Evolutionary conservation across 2,329 filamentous ascomycete species (phyloP), one percentile per base, ranked within the genome.

Genomic region (Scedosporium boydii): DNA sequence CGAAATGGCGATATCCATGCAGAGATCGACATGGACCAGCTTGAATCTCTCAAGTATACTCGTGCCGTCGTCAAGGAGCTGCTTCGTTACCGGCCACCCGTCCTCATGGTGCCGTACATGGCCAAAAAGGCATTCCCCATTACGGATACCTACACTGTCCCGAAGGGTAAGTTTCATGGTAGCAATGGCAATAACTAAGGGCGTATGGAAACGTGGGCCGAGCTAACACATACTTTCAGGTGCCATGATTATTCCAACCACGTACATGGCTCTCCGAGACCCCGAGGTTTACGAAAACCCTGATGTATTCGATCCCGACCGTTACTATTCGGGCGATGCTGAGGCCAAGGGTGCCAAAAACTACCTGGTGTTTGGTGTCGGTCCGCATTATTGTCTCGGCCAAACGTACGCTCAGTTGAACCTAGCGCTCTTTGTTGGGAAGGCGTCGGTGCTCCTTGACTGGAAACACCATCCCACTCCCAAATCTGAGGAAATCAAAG

Each of bases 41-140:
- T 98, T 57, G 95, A 98, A 72, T 87, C 88, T 60, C 85, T 97
- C 82, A 84, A 85, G 14, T 97, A 96, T 76, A 98, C 95, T 53
- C 89, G 91, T 64, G 93, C 92, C 48, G 91, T 96, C 53, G 90
- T 98, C 67, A 91, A 90, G 69, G 92, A 96, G 79, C 88, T 91
- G 63, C 85, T 96, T 67, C 90, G 95, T 72, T 98, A 96, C 81
- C 90, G 93, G 63, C 95, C 95, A 66, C 95, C 95, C 63, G 95
- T 99, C 70, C 84, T 97, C 75, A 96, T 99, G 91, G 91, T 97
- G 59, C 95, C 95, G 41, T 98, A 98, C 76, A 75, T 93, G 65
- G 91, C 87, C 67, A 98, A 98, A 87, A 96, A 96, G 81, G 79
- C 90, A 62, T 99, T 98, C 83, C 93, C 93, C 59, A 88, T 99